These are phyloP conservation scores for Silene noctiflora DNA, from an alignment of 179 eudicot species.

Conservation along the genomic window DNA sequence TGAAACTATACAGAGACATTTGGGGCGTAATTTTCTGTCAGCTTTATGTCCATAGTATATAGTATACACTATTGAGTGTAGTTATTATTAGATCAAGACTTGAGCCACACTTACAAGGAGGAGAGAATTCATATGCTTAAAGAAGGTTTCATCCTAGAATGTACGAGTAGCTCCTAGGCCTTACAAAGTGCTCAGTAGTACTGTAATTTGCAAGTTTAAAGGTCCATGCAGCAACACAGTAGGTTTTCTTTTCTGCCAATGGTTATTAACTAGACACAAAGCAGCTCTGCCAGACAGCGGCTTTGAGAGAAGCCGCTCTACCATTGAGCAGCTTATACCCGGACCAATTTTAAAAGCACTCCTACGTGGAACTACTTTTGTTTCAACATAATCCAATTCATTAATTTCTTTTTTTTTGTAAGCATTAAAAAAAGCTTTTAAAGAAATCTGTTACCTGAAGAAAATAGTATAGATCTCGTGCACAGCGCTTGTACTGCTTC, in stretches of 20 bases:
- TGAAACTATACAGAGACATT: no score
- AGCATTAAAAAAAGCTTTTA: neutral
- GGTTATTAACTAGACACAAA: neutral
- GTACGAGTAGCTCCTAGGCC: neutral
- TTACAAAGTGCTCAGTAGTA: neutral
- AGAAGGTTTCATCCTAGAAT: neutral
- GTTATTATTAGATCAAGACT: no score
- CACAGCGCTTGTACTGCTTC: constrained; percentile 82
- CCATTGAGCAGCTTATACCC: neutral
- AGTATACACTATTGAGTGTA: no score
- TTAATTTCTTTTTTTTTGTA: no score
- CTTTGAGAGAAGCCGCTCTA: neutral
- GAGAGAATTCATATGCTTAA: neutral
- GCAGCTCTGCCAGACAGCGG: neutral
- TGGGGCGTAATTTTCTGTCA: no score
- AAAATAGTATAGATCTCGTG: constrained; percentile 77
- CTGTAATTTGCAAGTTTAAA: neutral
- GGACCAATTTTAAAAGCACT: neutral
- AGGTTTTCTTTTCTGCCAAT: neutral
- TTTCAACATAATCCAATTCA: neutral
- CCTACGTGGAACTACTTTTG: neutral
- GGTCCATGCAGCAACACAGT: neutral
- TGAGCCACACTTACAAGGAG: neutral
- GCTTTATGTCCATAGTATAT: no score
- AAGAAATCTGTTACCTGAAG: constrained; percentile 62